A percentile compares a stretch with the other conserved stretches of the same genome.
Evolutionary conservation across 805 yeast genomes (phyloP).

Genomic region (Starmerella bombicola): DNA sequence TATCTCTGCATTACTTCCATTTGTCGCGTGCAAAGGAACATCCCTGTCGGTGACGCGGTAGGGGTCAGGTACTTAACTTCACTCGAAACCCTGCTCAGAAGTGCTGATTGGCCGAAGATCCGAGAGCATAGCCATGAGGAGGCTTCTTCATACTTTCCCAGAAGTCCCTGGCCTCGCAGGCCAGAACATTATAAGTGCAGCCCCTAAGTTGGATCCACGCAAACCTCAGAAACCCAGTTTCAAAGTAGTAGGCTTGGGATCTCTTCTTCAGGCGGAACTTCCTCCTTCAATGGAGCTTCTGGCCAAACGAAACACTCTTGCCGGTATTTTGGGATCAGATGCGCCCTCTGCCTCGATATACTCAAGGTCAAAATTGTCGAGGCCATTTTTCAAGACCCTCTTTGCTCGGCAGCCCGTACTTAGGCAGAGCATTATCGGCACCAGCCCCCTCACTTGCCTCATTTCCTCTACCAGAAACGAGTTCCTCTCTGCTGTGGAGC

Average conservation of each 20-base stretch:
- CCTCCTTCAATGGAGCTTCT: conserved; percentile 29
- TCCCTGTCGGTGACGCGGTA: no score
- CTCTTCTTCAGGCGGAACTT: conserved; percentile 79
- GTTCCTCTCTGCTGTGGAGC: conserved; percentile 29
- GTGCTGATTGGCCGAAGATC: no score
- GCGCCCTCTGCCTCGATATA: conserved; percentile 7
- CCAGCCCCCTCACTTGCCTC: conserved; percentile 19
- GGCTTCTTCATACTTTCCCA: conserved; percentile 19
- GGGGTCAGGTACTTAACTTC: no score
- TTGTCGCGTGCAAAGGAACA: no score
- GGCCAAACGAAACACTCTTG: conserved; percentile 19
- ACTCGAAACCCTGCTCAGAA: no score
- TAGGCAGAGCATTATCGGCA: conserved; percentile 18
- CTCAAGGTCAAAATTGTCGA: conserved; percentile 16
- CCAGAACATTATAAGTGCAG: conserved; percentile 15
- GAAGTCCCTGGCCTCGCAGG: conserved; percentile 21
- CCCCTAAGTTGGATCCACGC: conserved; percentile 20
- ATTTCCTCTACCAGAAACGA: conserved; percentile 12
- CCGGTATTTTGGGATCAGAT: conserved; percentile 19
- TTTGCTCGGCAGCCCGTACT: conserved; percentile 21
- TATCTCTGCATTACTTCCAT: no score
- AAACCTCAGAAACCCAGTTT: conserved; percentile 16
- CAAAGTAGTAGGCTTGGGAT: conserved; percentile 53
- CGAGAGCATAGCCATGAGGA: conserved; percentile 9
- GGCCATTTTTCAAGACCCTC: conserved; percentile 15